phyloP scores from a whole-genome alignment of 1,139 yeast genomes.

The Kluyveromyces sp. region DNA sequence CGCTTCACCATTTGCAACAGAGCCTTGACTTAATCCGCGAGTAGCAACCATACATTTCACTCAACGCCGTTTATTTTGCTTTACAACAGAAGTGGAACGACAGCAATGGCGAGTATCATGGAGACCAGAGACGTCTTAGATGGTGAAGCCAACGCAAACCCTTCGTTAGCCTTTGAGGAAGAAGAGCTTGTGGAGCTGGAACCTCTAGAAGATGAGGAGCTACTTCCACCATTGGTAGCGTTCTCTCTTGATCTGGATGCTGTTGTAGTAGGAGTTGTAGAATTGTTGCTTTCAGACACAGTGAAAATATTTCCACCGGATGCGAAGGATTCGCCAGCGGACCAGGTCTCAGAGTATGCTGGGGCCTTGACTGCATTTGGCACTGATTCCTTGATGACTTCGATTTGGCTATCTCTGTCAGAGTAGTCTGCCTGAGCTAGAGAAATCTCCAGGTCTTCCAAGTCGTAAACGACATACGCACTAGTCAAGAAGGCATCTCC shows the following conservation, averaged over 20 bases:
- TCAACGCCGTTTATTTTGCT: too few relatives aligned
- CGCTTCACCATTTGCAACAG: too few relatives aligned
- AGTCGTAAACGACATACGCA: constrained; percentile 73
- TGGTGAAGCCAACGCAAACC: background rate
- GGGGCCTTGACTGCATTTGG: constrained; percentile 43
- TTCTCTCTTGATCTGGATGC: background rate
- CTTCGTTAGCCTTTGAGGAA: background rate
- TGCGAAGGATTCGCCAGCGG: constrained; percentile 16
- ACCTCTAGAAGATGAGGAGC: background rate
- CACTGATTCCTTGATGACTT: constrained; percentile 37
- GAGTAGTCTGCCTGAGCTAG: constrained; percentile 53
- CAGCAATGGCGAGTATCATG: background rate
- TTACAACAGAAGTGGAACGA: background rate
- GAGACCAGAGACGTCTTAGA: background rate
- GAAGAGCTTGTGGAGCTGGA: background rate
- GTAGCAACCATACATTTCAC: too few relatives aligned
- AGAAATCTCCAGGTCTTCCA: constrained; percentile 57
- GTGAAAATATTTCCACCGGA: constrained; percentile 25
- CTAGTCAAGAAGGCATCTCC: constrained; percentile 73
- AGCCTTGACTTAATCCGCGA: too few relatives aligned
- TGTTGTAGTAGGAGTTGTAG: constrained; percentile 5
- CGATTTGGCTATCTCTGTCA: constrained; percentile 37
- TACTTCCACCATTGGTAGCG: background rate
- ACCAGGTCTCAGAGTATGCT: constrained; percentile 35
- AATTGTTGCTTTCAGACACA: constrained; percentile 12